phyloP scores from a whole-genome alignment of 306 rosid species.

The Glycine tomentella region DNA sequence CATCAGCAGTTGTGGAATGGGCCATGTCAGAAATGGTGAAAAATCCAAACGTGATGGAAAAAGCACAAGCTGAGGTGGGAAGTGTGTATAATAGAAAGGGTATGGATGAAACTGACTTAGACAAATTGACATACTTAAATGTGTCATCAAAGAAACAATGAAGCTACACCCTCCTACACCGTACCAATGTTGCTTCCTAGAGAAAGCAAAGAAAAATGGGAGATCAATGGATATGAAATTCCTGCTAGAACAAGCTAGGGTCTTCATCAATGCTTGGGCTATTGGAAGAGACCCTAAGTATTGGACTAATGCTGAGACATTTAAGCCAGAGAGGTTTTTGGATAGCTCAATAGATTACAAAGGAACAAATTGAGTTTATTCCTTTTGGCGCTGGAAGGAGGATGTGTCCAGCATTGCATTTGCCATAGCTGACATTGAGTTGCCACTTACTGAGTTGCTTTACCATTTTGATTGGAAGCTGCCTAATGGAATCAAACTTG shows the following conservation, averaged over 20 bases:
- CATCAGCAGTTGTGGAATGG: constrained; percentile 46
- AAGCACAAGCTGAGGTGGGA: constrained; percentile 47
- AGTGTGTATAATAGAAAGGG: constrained; percentile 2
- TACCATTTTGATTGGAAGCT: constrained; percentile 37
- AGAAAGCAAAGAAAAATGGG: constrained; percentile 33
- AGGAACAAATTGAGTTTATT: constrained; percentile 19
- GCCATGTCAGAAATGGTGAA: constrained; percentile 47
- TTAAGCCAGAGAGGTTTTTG: constrained; percentile 38
- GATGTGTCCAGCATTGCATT: constrained; percentile 25
- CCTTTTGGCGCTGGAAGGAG: constrained; percentile 37
- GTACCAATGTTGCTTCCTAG: constrained; percentile 40
- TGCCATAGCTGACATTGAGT: constrained; percentile 32
- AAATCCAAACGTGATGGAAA: constrained; percentile 2
- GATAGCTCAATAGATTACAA: constrained; percentile 12
- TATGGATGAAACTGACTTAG: constrained; percentile 15
- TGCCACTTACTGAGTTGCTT: constrained; percentile 29
- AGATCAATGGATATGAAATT: constrained; percentile 36
- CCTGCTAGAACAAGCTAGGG: background rate
- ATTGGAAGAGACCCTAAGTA: constrained; percentile 4
- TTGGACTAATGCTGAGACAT: constrained; percentile 42
- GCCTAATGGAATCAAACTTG: constrained; percentile 35
- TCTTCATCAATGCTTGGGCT: constrained; percentile 9
- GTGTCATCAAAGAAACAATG: constrained; percentile 42
- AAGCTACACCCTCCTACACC: constrained; percentile 38
- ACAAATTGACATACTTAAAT: constrained; percentile 13